Conservation (phyloP, 1,284 basidiomycete species). For the Pseudozyma sp. region DNA sequence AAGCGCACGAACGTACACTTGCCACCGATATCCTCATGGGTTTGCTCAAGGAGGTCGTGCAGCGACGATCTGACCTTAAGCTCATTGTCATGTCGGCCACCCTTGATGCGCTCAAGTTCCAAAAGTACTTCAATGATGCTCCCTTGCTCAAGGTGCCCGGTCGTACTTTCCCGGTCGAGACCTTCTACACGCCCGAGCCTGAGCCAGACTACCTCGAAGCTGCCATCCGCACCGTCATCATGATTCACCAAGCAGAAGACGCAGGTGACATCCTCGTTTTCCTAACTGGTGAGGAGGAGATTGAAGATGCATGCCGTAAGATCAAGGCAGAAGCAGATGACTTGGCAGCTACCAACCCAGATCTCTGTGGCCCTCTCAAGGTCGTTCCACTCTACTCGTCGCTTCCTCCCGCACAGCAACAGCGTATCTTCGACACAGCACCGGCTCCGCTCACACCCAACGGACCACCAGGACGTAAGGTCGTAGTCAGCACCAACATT, state of each 20-base stretch:
- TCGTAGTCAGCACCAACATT: conserved; percentile 96
- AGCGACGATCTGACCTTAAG: conserved; percentile 87
- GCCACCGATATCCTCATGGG: conserved; percentile 99
- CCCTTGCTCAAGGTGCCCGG: conserved; percentile 96
- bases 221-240: conserved; percentile 93
- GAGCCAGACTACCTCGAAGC: conserved; percentile 98
- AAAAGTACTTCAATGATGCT: conserved; percentile 91
- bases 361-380: conserved; percentile 76
- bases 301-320: conserved; percentile 94
- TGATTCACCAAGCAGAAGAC: conserved; percentile 97
- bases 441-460: conserved; percentile 76
- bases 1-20: conserved; percentile 97
- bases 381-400: conserved; percentile 95
- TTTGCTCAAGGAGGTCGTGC: conserved; percentile 80
- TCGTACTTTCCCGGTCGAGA: conserved; percentile 93
- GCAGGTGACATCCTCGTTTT: conserved; percentile 93
- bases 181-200: conserved; percentile 94
- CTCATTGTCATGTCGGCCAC: conserved; percentile 99
- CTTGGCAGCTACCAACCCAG: conserved; percentile 60
- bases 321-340: conserved; percentile 79
- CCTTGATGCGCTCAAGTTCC: conserved; percentile 95
- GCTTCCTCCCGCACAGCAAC: conserved; percentile 90
- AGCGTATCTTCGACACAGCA: conserved; percentile 91
- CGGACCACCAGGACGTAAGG: conserved; percentile 88
- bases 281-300: conserved; percentile 98